A percentile compares a stretch with the other conserved stretches of the same genome.
phyloP scores from a whole-genome alignment of 78 protist species.

The Dictyostelium brefeldianum region DNA sequence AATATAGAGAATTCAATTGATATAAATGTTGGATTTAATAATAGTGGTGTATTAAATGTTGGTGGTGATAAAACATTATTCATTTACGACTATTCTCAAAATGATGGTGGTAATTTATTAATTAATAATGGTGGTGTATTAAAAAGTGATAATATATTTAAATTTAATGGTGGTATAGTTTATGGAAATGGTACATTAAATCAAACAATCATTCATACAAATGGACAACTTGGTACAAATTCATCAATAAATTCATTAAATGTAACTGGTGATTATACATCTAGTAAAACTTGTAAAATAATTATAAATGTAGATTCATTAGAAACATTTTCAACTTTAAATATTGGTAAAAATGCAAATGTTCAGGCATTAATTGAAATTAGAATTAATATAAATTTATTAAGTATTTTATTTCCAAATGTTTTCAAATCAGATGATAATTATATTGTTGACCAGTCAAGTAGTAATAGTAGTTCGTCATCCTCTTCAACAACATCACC shows the following conservation, averaged over 20 bases:
- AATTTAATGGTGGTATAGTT: background rate
- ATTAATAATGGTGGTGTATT: background rate
- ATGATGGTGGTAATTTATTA: background rate
- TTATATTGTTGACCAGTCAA: background rate
- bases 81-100: background rate
- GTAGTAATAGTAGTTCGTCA: background rate
- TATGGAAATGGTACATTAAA: background rate
- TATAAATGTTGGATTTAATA: background rate
- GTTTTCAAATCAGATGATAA: background rate
- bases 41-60: background rate
- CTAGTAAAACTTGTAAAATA: background rate
- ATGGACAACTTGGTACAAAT: slow-evolving; percentile 1
- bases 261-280: background rate
- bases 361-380: background rate
- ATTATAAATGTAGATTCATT: background rate
- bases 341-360: background rate
- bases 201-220: background rate
- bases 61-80: background rate
- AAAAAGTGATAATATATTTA: background rate
- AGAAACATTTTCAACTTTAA: background rate
- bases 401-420: background rate
- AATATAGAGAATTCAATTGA: background rate
- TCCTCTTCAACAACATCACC: background rate
- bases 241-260: background rate
- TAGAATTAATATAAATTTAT: background rate